Conservation (phyloP, 371 early-diverging fungal genomes). For the Zopfochytrium polystomum region DNA sequence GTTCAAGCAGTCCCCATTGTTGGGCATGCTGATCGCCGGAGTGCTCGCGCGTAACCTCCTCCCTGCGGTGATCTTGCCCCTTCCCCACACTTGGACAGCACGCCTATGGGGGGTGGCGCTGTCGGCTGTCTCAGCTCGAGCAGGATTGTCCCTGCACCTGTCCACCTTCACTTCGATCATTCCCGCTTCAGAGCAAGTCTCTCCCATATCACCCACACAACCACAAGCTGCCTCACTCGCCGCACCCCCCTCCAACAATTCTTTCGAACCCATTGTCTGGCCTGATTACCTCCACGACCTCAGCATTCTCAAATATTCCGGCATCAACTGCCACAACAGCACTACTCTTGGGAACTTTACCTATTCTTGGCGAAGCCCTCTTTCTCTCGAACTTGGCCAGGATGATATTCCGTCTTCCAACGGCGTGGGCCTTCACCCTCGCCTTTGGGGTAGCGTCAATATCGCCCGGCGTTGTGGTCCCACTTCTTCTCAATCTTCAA, state of each 20-base stretch:
- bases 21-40: constrained; percentile 39
- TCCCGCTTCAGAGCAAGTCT: too few species aligned
- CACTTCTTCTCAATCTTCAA: constrained; percentile 26
- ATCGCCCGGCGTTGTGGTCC: constrained; percentile 43
- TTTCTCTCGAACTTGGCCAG: constrained; percentile 18
- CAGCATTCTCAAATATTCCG: neutral
- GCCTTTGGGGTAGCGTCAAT: constrained; percentile 38
- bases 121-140: constrained; percentile 32
- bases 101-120: constrained; percentile 35
- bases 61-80: constrained; percentile 17
- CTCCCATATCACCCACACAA: too few species aligned
- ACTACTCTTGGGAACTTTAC: constrained; percentile 28
- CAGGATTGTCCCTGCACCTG: constrained; percentile 31
- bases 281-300: too few species aligned
- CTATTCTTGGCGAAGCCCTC: constrained; percentile 28
- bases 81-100: constrained; percentile 42
- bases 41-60: constrained; percentile 32
- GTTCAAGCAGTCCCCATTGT: constrained; percentile 26
- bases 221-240: too few species aligned
- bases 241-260: too few species aligned
- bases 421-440: constrained; percentile 30
- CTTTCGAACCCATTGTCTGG: too few species aligned
- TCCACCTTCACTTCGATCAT: too few species aligned
- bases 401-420: constrained; percentile 23
- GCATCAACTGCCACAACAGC: constrained; percentile 17